Evolutionary conservation across 108 stramenopile species (phyloP).

Genomic region (Cyclotella choctawhatcheeana): DNA sequence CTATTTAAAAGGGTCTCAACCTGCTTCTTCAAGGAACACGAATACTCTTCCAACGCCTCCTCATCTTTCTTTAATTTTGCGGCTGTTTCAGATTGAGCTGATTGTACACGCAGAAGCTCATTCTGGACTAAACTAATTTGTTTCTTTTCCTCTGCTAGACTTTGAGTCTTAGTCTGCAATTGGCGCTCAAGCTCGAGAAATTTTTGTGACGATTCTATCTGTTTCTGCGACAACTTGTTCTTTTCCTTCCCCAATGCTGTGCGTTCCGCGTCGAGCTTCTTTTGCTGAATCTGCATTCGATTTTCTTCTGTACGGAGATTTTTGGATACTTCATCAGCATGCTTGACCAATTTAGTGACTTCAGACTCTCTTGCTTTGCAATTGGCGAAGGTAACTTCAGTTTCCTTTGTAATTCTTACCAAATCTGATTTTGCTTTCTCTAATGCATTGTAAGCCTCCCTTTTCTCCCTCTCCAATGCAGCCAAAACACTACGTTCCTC

Average conservation of each 20-base stretch:
- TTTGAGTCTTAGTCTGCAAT: background rate
- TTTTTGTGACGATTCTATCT: constrained; percentile 4
- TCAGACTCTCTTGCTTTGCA: constrained; percentile 21
- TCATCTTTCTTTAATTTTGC: constrained; percentile 23
- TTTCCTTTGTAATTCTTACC: constrained; percentile 9
- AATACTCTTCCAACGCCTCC: constrained; percentile 24
- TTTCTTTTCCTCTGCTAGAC: constrained; percentile 17
- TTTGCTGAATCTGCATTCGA: constrained; percentile 10
- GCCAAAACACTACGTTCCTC: constrained; percentile 19
- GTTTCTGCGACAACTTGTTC: constrained; percentile 1
- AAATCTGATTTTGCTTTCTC: constrained; percentile 19
- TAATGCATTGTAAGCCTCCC: constrained; percentile 17
- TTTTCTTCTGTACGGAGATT: constrained; percentile 17
- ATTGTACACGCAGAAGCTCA: constrained; percentile 27
- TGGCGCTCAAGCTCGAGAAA: constrained; percentile 7
- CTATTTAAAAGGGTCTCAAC: constrained; percentile 21
- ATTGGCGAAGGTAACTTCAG: background rate
- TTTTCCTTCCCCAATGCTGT: constrained; percentile 5
- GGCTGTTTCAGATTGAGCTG: constrained; percentile 13
- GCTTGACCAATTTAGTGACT: constrained; percentile 17
- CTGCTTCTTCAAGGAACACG: constrained; percentile 23
- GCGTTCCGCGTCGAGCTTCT: constrained; percentile 7
- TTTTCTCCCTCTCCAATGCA: constrained; percentile 6
- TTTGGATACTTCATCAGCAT: constrained; percentile 12
- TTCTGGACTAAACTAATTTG: constrained; percentile 25